These are phyloP conservation scores for Cyberlindnera meyerae DNA, from an alignment of 805 yeast genomes.

Conservation along the genomic window DNA sequence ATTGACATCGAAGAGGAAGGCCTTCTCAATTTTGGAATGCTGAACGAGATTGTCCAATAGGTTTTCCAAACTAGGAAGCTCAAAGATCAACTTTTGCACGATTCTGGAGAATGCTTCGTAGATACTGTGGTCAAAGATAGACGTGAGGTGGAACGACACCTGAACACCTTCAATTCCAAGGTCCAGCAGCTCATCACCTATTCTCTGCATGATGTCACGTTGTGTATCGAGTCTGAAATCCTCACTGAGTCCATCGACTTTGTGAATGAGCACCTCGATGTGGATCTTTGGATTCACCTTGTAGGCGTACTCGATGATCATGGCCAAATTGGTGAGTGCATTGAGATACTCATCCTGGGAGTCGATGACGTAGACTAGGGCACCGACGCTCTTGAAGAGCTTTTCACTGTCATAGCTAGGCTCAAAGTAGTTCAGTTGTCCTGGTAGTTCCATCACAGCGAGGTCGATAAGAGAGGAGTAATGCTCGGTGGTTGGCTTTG, in stretches of 20 bases:
- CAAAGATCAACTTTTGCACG: slow-evolving; percentile 86
- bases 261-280: slow-evolving; percentile 90
- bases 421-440: slow-evolving; percentile 85
- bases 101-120: slow-evolving; percentile 94
- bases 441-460: slow-evolving; percentile 91
- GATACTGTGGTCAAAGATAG: slow-evolving; percentile 92
- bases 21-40: slow-evolving; percentile 87
- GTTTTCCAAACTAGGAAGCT: slow-evolving; percentile 82
- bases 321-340: slow-evolving; percentile 83
- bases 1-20: slow-evolving; percentile 85
- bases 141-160: slow-evolving; percentile 84
- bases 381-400: slow-evolving; percentile 77
- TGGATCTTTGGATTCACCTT: slow-evolving; percentile 79
- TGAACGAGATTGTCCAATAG: slow-evolving; percentile 84
- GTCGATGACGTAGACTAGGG: slow-evolving; percentile 90
- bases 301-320: slow-evolving; percentile 83
- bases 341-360: slow-evolving; percentile 92
- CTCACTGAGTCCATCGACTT: slow-evolving; percentile 91
- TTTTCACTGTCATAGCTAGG: slow-evolving; percentile 76
- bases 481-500: slow-evolving; percentile 81
- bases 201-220: slow-evolving; percentile 92
- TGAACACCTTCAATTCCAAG: slow-evolving; percentile 89
- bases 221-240: slow-evolving; percentile 93
- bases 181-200: slow-evolving; percentile 87
- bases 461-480: slow-evolving; percentile 80